Percentiles rank a stretch among this genome's conserved stretches.
Conservation (phyloP, 2,329 filamentous ascomycete genomes). For the Apiospora arundinis region DNA sequence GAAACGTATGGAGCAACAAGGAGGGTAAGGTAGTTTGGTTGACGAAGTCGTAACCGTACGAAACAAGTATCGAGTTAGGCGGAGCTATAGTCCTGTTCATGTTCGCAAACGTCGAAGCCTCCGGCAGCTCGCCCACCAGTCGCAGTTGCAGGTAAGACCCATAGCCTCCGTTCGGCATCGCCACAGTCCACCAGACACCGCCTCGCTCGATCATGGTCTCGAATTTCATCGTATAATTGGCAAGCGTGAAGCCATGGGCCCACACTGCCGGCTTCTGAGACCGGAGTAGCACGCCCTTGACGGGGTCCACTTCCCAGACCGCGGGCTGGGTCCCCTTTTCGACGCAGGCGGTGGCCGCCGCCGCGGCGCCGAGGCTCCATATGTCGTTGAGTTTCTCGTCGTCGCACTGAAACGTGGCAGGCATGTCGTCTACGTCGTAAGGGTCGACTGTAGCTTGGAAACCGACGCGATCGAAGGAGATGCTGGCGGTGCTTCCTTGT, state of each 20-base stretch:
- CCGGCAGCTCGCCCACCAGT: slow-evolving; percentile 34
- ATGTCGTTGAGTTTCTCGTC: slow-evolving; percentile 42
- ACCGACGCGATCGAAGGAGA: slow-evolving; percentile 42
- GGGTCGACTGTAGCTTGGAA: slow-evolving; percentile 39
- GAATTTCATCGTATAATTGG: slow-evolving; percentile 46
- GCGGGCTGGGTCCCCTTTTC: slow-evolving; percentile 44
- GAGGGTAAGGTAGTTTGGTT: slow-evolving; percentile 44
- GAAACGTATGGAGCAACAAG: slow-evolving; percentile 35
- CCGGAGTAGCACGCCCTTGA: slow-evolving; percentile 43
- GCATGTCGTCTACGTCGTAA: slow-evolving; percentile 32
- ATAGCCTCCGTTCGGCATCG: slow-evolving; percentile 14
- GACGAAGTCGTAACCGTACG: slow-evolving; percentile 42
- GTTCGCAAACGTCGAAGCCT: slow-evolving; percentile 39
- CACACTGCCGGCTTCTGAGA: slow-evolving; percentile 41
- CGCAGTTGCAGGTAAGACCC: slow-evolving; percentile 29
- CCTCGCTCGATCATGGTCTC: slow-evolving; percentile 44
- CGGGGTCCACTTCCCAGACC: slow-evolving; percentile 41
- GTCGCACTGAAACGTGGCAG: slow-evolving; percentile 38
- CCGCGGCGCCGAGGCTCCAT: slow-evolving; percentile 45
- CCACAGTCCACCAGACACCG: slow-evolving; percentile 46
- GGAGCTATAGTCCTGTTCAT: slow-evolving; percentile 42
- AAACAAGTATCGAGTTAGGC: slow-evolving; percentile 43
- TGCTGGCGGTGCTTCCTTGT: slow-evolving; percentile 34
- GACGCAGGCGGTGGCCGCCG: slow-evolving; percentile 43
- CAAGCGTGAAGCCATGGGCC: slow-evolving; percentile 31